Evolutionary conservation across 2,329 filamentous ascomycete genomes (phyloP), one percentile per base, ranked within the genome.

Genomic region (Ophiosphaerella narmari): DNA sequence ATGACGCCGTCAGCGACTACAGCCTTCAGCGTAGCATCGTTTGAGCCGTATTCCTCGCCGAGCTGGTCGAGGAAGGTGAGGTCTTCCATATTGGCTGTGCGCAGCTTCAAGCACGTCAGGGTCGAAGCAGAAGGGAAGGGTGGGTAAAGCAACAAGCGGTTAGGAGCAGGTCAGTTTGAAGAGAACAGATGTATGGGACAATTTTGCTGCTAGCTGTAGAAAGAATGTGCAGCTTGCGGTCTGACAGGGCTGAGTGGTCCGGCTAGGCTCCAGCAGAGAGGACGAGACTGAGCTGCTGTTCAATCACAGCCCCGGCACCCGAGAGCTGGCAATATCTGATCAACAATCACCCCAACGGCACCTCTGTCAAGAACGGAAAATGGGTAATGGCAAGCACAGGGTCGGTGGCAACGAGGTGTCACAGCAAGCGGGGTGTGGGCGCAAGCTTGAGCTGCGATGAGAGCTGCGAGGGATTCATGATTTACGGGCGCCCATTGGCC

Each of bases 21-120:
- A 39, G 70, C 70, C 18, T 67, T 67, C 18, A 74, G 53, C 43
- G 52, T 70, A 32, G 61, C 73, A 57, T 63, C 52, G 35, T 50
- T 51, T 38, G 52, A 46, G 16, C 46, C 50, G 32, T 36, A 39
- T 18, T 31, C 31, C 34, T 52, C 54, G 43, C 21, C 26, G 18
- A 49, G 31, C 29, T 43, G 41, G 33, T 61, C 50, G 23, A 67
- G 52, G 43, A 68, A 70, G 23, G 46, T 48, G 46, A 66, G 55
- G 44, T 62, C 58, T 48, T 65, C 56, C 60, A 62, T 66, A 26
- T 43, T 54, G 54, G 43, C 24, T 50, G 39, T 16, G 32, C 37
- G 38, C 12, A 31, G 34, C 35, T 32, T 13, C 34, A 18, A 23
- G 18, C n/a, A 32, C n/a, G 23, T 32, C 8, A 34, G 11, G 26